These are phyloP conservation scores for Gynandropsis gynandra DNA, from an alignment of 345 rosid species.

Conservation along the genomic window DNA sequence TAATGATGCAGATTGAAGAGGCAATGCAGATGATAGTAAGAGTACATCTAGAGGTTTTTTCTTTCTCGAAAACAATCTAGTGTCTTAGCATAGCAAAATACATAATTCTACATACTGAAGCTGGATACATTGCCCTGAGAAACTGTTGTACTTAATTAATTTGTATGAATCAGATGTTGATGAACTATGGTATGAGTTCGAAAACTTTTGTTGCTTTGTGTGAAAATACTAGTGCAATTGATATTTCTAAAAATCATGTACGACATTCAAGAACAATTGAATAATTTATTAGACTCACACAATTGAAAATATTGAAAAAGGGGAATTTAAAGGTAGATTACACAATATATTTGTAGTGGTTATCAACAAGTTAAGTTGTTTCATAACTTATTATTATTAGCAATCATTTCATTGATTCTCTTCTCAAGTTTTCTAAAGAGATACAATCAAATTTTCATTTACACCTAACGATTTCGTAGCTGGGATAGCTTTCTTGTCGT, in stretches of 20 bases:
- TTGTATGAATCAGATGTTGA: too few relatives aligned
- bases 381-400: too few relatives aligned
- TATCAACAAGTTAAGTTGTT: too few relatives aligned
- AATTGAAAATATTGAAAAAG: neutral
- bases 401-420: too few relatives aligned
- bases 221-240: neutral
- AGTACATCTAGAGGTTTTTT: neutral
- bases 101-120: neutral
- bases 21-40: neutral
- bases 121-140: too few relatives aligned
- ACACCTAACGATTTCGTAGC: too few relatives aligned
- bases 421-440: too few relatives aligned
- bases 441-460: too few relatives aligned
- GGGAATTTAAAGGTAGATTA: neutral
- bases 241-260: neutral
- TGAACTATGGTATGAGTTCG: too few relatives aligned
- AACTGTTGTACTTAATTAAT: too few relatives aligned
- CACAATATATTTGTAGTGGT: constrained; percentile 24
- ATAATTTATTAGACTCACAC: neutral
- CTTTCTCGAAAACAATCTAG: neutral
- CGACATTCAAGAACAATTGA: neutral
- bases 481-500: too few relatives aligned
- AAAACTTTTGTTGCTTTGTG: too few relatives aligned
- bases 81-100: neutral
- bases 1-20: neutral